A percentile compares a stretch with the other conserved stretches of the same genome.
These are phyloP conservation scores for Alternaria sp. DNA, from an alignment of 2,329 filamentous ascomycete genomes.

Conservation along the genomic window DNA sequence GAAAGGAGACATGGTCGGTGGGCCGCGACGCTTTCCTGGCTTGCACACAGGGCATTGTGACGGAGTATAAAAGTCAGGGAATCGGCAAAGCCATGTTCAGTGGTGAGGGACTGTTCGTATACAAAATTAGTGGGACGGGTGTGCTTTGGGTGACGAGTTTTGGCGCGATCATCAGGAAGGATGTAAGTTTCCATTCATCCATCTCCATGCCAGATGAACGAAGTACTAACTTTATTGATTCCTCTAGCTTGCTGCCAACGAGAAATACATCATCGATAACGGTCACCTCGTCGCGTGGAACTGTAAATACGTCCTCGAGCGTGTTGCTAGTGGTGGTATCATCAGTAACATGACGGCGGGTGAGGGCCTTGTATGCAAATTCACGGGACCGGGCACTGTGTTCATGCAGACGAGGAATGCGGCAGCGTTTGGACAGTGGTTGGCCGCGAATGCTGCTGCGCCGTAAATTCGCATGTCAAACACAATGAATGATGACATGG, in stretches of 20 bases:
- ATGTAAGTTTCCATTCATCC: conserved; percentile 64
- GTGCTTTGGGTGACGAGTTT: conserved; percentile 91
- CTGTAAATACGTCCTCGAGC: conserved; percentile 88
- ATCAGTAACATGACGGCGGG: conserved; percentile 83
- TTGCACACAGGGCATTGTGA: conserved; percentile 83
- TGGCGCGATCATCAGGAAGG: conserved; percentile 92
- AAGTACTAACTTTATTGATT: not conserved
- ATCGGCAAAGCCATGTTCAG: conserved; percentile 91
- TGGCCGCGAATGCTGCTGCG: conserved; percentile 40
- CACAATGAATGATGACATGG: not conserved
- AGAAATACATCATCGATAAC: conserved; percentile 92
- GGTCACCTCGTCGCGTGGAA: conserved; percentile 97
- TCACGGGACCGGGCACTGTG: conserved; percentile 85
- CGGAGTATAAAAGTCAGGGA: conserved; percentile 85
- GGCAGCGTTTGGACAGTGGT: conserved; percentile 64
- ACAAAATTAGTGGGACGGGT: conserved; percentile 81
- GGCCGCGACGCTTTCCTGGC: conserved; percentile 88
- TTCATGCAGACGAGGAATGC: conserved; percentile 93
- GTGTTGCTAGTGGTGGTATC: conserved; percentile 87
- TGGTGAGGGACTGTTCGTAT: conserved; percentile 90
- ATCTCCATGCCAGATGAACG: not conserved
- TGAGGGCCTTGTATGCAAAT: conserved; percentile 94
- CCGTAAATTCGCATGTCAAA: not conserved
- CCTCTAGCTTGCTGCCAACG: conserved; percentile 51
- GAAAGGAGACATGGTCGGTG: conserved; percentile 79